Percentiles rank a stretch among this genome's conserved stretches.
These are phyloP conservation scores for Escallonia herrerae DNA, from an alignment of 129 eudicot species.

Conservation along the genomic window DNA sequence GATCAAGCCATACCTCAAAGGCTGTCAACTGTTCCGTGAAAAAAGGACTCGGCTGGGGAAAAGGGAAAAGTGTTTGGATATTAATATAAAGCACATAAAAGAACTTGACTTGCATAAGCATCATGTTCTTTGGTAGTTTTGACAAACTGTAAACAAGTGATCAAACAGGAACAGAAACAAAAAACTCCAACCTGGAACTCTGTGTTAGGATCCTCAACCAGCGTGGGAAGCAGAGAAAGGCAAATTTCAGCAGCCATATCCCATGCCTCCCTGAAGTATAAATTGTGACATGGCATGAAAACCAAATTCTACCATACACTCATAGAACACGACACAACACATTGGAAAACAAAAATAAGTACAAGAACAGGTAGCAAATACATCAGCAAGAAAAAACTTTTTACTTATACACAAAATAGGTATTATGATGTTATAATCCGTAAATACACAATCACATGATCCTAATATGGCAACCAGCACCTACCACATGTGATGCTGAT, in stretches of 20 bases:
- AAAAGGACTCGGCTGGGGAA: conserved; percentile 83
- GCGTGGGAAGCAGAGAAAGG: conserved; percentile 85
- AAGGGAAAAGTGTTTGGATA: background rate
- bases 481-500: conserved; percentile 99
- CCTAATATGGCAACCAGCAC: conserved; percentile 1
- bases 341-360: conserved; percentile 2
- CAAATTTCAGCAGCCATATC: conserved; percentile 99
- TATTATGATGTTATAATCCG: background rate
- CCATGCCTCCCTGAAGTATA: conserved; percentile 94
- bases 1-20: conserved; percentile 97
- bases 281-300: conserved; percentile 4
- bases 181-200: conserved; percentile 74
- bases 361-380: background rate
- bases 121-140: background rate
- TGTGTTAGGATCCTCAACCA: conserved; percentile 77
- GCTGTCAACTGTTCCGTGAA: conserved; percentile 94
- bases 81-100: background rate
- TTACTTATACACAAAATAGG: background rate
- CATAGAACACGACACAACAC: no score
- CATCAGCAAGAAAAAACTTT: background rate
- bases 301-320: background rate
- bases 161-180: background rate
- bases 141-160: background rate
- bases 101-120: background rate
- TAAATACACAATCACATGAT: background rate